A percentile compares a stretch with the other conserved stretches of the same genome.
Evolutionary conservation across 2,329 filamentous ascomycete species (phyloP).

Genomic region (Sphaerulina populicola): DNA sequence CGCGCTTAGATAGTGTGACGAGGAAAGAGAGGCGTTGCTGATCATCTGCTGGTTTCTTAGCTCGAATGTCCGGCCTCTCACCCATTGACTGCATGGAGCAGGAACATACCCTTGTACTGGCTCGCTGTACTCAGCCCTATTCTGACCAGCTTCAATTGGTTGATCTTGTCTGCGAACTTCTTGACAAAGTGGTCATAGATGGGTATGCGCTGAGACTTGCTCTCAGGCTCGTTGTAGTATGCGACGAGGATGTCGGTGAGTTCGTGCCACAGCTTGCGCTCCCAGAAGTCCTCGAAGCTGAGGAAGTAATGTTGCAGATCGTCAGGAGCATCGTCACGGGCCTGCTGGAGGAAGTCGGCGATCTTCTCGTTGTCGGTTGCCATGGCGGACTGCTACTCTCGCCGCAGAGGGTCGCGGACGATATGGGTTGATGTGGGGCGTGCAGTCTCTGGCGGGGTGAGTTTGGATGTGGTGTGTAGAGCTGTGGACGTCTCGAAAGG

Average conservation of each 20-base stretch:
- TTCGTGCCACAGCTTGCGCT: slow-evolving; percentile 98
- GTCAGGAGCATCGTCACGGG: slow-evolving; percentile 78
- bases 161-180: slow-evolving; percentile 97
- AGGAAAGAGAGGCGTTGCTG: slow-evolving; percentile 80
- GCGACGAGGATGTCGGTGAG: slow-evolving; percentile 80
- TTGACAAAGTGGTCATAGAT: slow-evolving; percentile 94
- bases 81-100: background rate
- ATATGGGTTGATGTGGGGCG: background rate
- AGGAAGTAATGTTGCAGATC: slow-evolving; percentile 83
- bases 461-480: background rate
- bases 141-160: slow-evolving; percentile 92
- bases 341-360: slow-evolving; percentile 81
- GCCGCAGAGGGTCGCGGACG: background rate
- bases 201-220: slow-evolving; percentile 71
- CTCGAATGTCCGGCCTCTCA: background rate
- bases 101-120: slow-evolving; percentile 62
- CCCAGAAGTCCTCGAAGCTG: slow-evolving; percentile 93
- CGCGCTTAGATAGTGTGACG: slow-evolving; percentile 71
- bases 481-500: background rate
- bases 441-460: background rate
- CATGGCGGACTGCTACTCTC: slow-evolving; percentile 1
- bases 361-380: slow-evolving; percentile 79
- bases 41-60: slow-evolving; percentile 54
- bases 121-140: slow-evolving; percentile 79
- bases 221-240: slow-evolving; percentile 78